Evolutionary conservation across 139 green algal species (phyloP).

Genomic region (Chlorella sp.): DNA sequence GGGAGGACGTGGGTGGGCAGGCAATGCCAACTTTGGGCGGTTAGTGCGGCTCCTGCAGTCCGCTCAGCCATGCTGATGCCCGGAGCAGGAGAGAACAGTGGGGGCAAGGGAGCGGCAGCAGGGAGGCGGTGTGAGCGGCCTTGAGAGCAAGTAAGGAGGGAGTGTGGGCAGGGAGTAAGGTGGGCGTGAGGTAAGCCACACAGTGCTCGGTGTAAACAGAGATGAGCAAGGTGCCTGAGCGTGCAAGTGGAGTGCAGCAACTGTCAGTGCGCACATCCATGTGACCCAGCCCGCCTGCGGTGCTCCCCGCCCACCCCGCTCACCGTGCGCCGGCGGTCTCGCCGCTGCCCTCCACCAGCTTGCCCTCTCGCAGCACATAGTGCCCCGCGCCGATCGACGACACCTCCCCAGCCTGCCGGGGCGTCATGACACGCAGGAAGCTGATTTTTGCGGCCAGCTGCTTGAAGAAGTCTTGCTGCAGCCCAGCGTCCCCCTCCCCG

Average conservation of each 20-base stretch:
- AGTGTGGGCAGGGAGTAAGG: not conserved
- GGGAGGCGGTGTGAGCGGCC: not conserved
- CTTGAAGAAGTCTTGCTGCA: constrained; percentile 57
- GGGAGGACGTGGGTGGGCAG: not conserved
- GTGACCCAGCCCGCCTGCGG: not conserved
- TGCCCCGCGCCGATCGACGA: constrained; percentile 29
- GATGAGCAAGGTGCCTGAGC: not conserved
- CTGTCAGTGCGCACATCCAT: too few species aligned
- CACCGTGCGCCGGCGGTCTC: constrained; percentile 12
- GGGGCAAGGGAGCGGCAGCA: not conserved
- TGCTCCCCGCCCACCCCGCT: not conserved
- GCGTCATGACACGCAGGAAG: constrained; percentile 68
- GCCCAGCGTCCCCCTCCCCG: constrained; percentile 36
- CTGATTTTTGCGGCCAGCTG: constrained; percentile 62
- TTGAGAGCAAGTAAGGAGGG: not conserved
- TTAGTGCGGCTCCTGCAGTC: not conserved
- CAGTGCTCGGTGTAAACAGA: not conserved
- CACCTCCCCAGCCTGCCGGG: constrained; percentile 39
- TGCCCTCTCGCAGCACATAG: constrained; percentile 63
- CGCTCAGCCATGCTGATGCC: too few species aligned
- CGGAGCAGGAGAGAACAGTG: not conserved
- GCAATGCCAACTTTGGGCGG: not conserved
- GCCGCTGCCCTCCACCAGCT: constrained; percentile 58
- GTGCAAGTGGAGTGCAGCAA: too few species aligned
- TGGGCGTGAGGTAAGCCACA: not conserved